phyloP scores from a whole-genome alignment of 2,329 filamentous ascomycete species.

The Tolypocladium endophyticum region DNA sequence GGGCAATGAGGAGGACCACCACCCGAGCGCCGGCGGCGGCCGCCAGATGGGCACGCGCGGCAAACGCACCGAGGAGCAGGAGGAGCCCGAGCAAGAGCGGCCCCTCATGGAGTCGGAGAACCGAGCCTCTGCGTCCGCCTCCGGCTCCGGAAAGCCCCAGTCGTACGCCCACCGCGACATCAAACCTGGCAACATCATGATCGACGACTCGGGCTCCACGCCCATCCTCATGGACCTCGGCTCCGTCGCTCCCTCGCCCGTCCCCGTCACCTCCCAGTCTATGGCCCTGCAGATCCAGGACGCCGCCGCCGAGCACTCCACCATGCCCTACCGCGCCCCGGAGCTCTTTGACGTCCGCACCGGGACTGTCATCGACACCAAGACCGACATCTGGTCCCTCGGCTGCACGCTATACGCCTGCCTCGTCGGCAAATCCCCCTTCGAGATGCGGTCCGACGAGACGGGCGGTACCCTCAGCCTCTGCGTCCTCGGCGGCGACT shows the following conservation, averaged over 20 bases:
- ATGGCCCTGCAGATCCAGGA: conserved; percentile 89
- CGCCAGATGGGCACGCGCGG: conserved; percentile 21
- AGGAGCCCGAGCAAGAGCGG: conserved; percentile 66
- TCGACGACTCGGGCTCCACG: conserved; percentile 75
- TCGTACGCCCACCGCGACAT: conserved; percentile 95
- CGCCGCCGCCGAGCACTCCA: conserved; percentile 88
- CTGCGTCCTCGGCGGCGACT: conserved; percentile 87
- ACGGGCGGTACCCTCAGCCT: conserved; percentile 89
- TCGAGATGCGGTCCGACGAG: conserved; percentile 91
- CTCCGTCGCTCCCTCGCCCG: conserved; percentile 77
- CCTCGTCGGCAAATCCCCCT: conserved; percentile 90
- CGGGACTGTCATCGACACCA: conserved; percentile 82
- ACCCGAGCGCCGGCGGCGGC: conserved; percentile 1
- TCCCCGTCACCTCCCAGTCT: conserved; percentile 80
- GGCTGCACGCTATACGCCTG: conserved; percentile 98
- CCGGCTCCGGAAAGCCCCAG: conserved; percentile 54
- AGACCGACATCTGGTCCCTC: conserved; percentile 95
- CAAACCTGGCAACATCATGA: conserved; percentile 98
- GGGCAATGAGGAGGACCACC: conserved; percentile 30
- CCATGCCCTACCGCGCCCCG: conserved; percentile 96
- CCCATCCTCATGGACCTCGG: conserved; percentile 98
- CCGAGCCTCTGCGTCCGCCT: conserved; percentile 32
- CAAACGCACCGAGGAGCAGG: conserved; percentile 48
- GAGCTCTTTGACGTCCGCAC: conserved; percentile 98
- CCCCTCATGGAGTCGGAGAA: conserved; percentile 75